These are phyloP conservation scores for Ogataea dorogensis DNA, from an alignment of 805 yeast species.

Conservation along the genomic window DNA sequence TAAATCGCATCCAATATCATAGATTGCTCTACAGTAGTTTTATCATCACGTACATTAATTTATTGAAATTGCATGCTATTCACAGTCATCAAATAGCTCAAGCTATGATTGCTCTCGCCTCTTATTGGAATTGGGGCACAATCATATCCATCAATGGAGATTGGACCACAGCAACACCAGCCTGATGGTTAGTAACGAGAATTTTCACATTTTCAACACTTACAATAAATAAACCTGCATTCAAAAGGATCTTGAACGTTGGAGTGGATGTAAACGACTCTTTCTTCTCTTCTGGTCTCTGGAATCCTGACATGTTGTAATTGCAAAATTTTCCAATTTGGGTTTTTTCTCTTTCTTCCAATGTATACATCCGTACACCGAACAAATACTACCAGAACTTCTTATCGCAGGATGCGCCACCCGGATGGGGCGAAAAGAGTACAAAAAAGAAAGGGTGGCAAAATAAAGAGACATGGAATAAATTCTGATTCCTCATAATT, in stretches of 20 bases:
- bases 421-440: slow-evolving; percentile 8
- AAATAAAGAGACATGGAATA: slow-evolving; percentile 9
- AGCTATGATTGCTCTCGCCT: neutral
- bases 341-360: neutral
- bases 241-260: slow-evolving; percentile 59
- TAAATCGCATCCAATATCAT: neutral
- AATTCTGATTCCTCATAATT: slow-evolving; percentile 4
- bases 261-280: slow-evolving; percentile 63
- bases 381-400: neutral
- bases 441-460: slow-evolving; percentile 20
- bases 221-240: slow-evolving; percentile 59
- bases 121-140: slow-evolving; percentile 60
- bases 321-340: slow-evolving; percentile 10
- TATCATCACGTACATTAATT: neutral
- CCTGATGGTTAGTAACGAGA: slow-evolving; percentile 30
- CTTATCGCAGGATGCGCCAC: slow-evolving; percentile 13
- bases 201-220: slow-evolving; percentile 15
- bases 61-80: slow-evolving; percentile 3
- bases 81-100: slow-evolving; percentile 1
- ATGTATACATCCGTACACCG: slow-evolving; percentile 8
- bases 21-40: neutral
- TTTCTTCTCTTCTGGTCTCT: slow-evolving; percentile 25
- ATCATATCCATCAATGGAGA: slow-evolving; percentile 78
- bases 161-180: slow-evolving; percentile 75
- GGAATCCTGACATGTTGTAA: slow-evolving; percentile 33